These are phyloP conservation scores for Suillus spraguei DNA, from an alignment of 768 basidiomycete genomes.

Conservation along the genomic window DNA sequence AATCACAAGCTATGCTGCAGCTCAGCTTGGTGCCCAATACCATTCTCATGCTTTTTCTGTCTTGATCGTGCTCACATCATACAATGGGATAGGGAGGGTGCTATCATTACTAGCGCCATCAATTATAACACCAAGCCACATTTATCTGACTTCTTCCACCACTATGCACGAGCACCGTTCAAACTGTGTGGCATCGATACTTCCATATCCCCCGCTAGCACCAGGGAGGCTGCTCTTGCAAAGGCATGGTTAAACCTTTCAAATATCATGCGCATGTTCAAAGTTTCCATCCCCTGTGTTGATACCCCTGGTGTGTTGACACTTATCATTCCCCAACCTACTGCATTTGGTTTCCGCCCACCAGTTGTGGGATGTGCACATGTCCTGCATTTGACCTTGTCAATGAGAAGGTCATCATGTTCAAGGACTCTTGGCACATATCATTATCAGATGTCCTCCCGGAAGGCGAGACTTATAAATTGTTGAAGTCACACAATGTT, in stretches of 20 bases:
- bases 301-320: not conserved
- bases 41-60: constrained; percentile 20
- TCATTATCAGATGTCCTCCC: not conserved
- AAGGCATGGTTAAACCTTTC: constrained; percentile 5
- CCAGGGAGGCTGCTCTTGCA: constrained; percentile 6
- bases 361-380: too few relatives aligned
- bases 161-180: not conserved
- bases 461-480: constrained; percentile 10
- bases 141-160: constrained; percentile 5
- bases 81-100: constrained; percentile 21
- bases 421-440: constrained; percentile 13
- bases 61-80: constrained; percentile 19
- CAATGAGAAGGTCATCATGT: not conserved
- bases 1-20: constrained; percentile 20
- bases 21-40: constrained; percentile 21
- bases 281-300: not conserved
- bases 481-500: not conserved
- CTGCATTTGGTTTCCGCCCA: too few relatives aligned
- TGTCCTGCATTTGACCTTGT: too few relatives aligned
- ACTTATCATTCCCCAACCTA: too few relatives aligned
- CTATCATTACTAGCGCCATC: constrained; percentile 12
- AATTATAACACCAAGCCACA: not conserved
- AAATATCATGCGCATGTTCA: not conserved
- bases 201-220: not conserved
- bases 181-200: not conserved